A percentile compares a stretch with the other conserved stretches of the same genome.
Conservation (phyloP, 169 alveolate genomes). For the Neospora caninum region DNA sequence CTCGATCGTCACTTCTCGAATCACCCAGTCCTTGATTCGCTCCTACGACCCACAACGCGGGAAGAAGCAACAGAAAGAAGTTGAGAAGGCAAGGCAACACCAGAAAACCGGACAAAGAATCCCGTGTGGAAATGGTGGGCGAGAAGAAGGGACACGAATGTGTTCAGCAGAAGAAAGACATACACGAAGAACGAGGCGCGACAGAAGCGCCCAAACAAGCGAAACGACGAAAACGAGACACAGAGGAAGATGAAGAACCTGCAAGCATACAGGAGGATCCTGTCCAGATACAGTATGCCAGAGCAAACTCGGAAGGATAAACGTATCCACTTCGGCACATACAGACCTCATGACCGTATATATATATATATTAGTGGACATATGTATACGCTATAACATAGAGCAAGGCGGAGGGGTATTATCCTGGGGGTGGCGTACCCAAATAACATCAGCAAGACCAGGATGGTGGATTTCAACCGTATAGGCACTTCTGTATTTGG, state of each 20-base stretch:
- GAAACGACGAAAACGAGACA: not conserved
- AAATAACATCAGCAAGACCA: slow-evolving; percentile 53
- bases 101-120: not conserved
- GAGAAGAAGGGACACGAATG: no score
- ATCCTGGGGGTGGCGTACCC: slow-evolving; percentile 49
- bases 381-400: no score
- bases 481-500: slow-evolving; percentile 46
- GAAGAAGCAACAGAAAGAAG: not conserved
- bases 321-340: no score
- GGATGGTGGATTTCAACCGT: slow-evolving; percentile 58
- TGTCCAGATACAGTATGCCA: no score
- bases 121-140: not conserved
- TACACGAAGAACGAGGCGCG: not conserved
- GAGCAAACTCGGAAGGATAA: no score
- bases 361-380: no score
- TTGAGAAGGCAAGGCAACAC: not conserved
- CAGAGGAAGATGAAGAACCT: no score
- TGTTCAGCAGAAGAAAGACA: not conserved
- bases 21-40: slow-evolving; percentile 53
- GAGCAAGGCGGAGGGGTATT: no score
- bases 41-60: slow-evolving; percentile 38
- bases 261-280: not conserved
- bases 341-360: not conserved
- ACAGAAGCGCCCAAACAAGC: not conserved
- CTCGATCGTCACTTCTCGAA: slow-evolving; percentile 36